Percentiles rank a stretch among this genome's conserved stretches.
These are phyloP conservation scores for Alternaria sp. DNA, from an alignment of 2,329 filamentous ascomycete genomes.

Conservation along the genomic window DNA sequence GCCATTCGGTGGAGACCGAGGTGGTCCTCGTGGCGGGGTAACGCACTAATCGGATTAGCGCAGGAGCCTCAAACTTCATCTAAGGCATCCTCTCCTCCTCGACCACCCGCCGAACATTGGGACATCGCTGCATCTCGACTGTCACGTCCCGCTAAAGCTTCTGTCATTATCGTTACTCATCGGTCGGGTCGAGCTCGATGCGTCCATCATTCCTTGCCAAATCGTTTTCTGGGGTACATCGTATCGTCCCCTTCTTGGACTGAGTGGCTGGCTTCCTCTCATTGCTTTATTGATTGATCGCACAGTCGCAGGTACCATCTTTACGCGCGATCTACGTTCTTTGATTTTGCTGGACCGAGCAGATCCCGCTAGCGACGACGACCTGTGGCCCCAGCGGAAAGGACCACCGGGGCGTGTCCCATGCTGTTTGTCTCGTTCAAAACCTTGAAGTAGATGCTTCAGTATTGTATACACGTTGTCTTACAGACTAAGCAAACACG, in stretches of 20 bases:
- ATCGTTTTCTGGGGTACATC: background rate
- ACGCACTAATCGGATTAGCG: too few relatives aligned
- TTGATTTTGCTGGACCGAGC: background rate
- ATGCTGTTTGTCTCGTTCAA: background rate
- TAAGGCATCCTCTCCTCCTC: too few relatives aligned
- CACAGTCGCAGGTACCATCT: background rate
- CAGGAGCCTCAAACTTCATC: too few relatives aligned
- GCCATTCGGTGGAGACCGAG: too few relatives aligned
- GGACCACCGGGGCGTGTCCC: background rate
- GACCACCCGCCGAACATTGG: accelerated
- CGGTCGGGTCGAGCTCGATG: background rate
- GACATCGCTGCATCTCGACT: too few relatives aligned
- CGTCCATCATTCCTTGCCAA: background rate
- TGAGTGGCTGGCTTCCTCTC: background rate
- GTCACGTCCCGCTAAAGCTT: too few relatives aligned
- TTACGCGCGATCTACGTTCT: background rate
- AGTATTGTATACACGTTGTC: background rate
- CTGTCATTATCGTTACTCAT: too few relatives aligned
- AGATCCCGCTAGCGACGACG: background rate
- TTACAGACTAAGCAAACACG: background rate
- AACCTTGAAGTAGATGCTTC: background rate
- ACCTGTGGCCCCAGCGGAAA: background rate
- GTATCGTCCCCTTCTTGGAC: background rate
- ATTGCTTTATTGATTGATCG: background rate
- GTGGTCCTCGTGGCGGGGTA: too few relatives aligned